These are phyloP conservation scores for Suillus cothurnatus DNA, from an alignment of 768 basidiomycete genomes.

Conservation along the genomic window DNA sequence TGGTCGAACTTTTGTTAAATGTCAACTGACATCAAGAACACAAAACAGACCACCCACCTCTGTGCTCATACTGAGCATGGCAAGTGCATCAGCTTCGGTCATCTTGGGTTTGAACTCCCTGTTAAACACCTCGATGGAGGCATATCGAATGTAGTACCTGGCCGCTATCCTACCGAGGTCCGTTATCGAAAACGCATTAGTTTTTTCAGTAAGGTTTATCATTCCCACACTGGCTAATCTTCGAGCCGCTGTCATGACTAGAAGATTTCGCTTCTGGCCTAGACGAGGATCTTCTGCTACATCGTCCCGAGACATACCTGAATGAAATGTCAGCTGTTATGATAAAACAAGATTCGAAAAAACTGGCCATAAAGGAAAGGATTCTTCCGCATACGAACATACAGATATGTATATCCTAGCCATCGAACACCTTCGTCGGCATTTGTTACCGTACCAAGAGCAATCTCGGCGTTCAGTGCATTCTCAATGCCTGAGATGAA, in stretches of 20 bases:
- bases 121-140: conserved; percentile 88
- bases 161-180: conserved; percentile 96
- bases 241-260: conserved; percentile 67
- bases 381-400: conserved; percentile 92
- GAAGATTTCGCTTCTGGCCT: conserved; percentile 63
- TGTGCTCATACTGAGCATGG: conserved; percentile 85
- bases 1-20: conserved; percentile 75
- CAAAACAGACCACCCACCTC: conserved; percentile 56
- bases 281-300: conserved; percentile 73
- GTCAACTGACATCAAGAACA: background rate
- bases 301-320: conserved; percentile 76
- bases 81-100: conserved; percentile 91
- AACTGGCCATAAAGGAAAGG: conserved; percentile 79
- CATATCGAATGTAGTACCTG: conserved; percentile 90
- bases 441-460: conserved; percentile 91
- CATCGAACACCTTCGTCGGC: conserved; percentile 87
- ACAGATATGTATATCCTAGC: conserved; percentile 97
- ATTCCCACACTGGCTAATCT: conserved; percentile 72
- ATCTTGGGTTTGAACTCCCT: conserved; percentile 74
- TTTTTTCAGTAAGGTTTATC: conserved; percentile 71
- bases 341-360: background rate
- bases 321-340: conserved; percentile 12
- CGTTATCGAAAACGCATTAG: conserved; percentile 68
- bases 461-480: conserved; percentile 92
- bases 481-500: conserved; percentile 88